A percentile compares a stretch with the other conserved stretches of the same genome.
Evolutionary conservation across 208 protist genomes (phyloP).

Genomic region (Acanthamoeba healyi): DNA sequence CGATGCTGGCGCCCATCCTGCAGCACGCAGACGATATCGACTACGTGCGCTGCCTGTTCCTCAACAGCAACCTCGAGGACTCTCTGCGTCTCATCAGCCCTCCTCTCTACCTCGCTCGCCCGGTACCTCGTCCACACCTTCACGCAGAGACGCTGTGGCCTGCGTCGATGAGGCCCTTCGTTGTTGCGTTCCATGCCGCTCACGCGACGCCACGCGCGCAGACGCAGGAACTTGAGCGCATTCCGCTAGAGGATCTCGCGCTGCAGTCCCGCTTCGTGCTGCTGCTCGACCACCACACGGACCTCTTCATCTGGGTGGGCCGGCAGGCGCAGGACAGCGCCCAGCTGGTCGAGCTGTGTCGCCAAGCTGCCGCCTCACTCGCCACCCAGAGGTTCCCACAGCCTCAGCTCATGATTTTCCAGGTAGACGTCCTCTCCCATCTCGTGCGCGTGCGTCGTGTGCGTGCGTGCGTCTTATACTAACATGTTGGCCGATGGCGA

Average conservation of each 20-base stretch:
- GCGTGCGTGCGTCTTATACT: too few relatives aligned
- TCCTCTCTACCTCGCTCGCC: not conserved
- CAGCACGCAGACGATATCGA: slow-evolving; percentile 70
- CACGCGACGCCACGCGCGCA: not conserved
- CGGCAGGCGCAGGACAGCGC: not conserved
- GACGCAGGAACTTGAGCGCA: not conserved
- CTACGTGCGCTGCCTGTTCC: slow-evolving; percentile 58
- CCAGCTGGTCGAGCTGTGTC: not conserved
- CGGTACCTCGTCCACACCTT: too few relatives aligned
- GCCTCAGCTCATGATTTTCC: slow-evolving; percentile 54
- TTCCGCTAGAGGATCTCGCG: slow-evolving; percentile 45
- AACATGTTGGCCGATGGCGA: too few relatives aligned
- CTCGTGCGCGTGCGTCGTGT: too few relatives aligned
- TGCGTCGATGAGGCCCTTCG: not conserved
- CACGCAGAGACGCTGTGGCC: too few relatives aligned
- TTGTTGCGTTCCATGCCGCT: not conserved
- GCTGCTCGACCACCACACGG: slow-evolving; percentile 54
- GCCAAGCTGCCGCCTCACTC: not conserved
- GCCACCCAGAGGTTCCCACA: not conserved
- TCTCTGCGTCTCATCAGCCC: slow-evolving; percentile 65
- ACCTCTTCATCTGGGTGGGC: slow-evolving; percentile 66
- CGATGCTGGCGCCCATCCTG: slow-evolving; percentile 68
- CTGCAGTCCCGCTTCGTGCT: slow-evolving; percentile 25
- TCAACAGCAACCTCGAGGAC: slow-evolving; percentile 48
- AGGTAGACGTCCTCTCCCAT: not conserved